phyloP scores from a whole-genome alignment of 1,284 basidiomycete species.

The Rhizoctonia solani region DNA sequence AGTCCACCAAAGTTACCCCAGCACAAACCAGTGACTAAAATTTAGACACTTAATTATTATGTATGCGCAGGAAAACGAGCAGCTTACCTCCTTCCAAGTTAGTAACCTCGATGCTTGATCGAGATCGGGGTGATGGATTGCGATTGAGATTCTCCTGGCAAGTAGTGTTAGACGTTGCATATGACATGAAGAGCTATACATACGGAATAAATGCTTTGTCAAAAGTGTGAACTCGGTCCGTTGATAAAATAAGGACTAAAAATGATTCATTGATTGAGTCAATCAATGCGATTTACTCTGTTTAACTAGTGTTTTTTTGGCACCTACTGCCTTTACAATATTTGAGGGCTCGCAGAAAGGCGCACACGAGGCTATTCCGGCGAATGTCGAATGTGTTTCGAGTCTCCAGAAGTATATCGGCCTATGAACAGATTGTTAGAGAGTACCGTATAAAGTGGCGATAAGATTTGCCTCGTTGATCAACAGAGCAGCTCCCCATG shows the following conservation, averaged over 20 bases:
- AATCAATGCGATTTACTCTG: neutral
- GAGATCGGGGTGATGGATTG: slow-evolving; percentile 62
- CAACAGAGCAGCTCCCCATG: slow-evolving; percentile 65
- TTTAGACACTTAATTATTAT: too few relatives aligned
- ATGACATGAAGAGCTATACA: neutral
- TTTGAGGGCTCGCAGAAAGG: slow-evolving; percentile 63
- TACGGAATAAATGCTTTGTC: slow-evolving; percentile 63
- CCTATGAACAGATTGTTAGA: slow-evolving; percentile 38
- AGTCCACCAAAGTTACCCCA: slow-evolving; percentile 43
- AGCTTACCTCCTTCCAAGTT: slow-evolving; percentile 55
- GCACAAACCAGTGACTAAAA: slow-evolving; percentile 56
- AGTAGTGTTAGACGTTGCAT: neutral
- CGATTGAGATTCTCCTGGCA: slow-evolving; percentile 63
- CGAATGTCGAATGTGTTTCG: slow-evolving; percentile 62
- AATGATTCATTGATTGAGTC: neutral
- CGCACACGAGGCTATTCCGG: slow-evolving; percentile 67
- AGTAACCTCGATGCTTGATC: slow-evolving; percentile 53
- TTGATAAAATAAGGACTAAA: slow-evolving; percentile 63
- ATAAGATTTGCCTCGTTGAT: slow-evolving; percentile 54
- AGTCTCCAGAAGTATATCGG: slow-evolving; percentile 64
- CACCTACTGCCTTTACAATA: slow-evolving; percentile 57
- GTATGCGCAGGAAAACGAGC: neutral
- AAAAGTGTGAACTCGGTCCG: slow-evolving; percentile 64
- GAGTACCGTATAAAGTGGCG: neutral
- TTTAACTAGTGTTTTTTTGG: too few relatives aligned